Conservation (phyloP, 2,329 filamentous ascomycete genomes). For the Trichoderma brevicompactum region DNA sequence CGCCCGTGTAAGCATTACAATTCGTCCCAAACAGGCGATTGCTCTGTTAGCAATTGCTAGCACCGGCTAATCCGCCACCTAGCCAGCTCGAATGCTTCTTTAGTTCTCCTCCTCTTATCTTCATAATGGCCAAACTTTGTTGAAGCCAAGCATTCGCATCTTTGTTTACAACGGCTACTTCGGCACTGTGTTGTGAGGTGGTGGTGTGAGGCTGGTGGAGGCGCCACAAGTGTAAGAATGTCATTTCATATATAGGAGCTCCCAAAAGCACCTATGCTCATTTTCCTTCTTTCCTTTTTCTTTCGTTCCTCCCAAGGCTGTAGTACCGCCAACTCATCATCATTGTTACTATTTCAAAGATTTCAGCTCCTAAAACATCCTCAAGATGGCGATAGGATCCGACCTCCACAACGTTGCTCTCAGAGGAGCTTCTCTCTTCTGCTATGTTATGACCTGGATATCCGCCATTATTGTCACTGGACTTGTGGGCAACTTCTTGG, state of each 20-base stretch:
- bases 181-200: conserved; percentile 19
- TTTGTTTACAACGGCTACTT: neutral
- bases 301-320: neutral
- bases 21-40: neutral
- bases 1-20: conserved; percentile 22
- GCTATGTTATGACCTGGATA: conserved; percentile 12
- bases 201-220: neutral
- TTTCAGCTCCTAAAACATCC: neutral
- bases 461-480: conserved; percentile 20
- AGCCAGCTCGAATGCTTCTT: neutral
- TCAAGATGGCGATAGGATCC: neutral
- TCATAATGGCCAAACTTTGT: conserved; percentile 27
- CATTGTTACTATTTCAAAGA: neutral
- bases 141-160: conserved; percentile 16
- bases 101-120: conserved; percentile 19
- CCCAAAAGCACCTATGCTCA: neutral
- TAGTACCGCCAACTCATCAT: neutral
- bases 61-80: conserved; percentile 12
- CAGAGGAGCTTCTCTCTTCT: neutral
- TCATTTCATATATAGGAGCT: conserved; percentile 21
- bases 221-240: neutral
- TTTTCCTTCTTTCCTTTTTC: neutral
- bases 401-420: neutral
- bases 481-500: conserved; percentile 9
- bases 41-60: neutral